Percentiles rank a stretch among this genome's conserved stretches.
phyloP scores from a whole-genome alignment of 1,139 yeast species.

The Debaryomyces singareniensis region DNA sequence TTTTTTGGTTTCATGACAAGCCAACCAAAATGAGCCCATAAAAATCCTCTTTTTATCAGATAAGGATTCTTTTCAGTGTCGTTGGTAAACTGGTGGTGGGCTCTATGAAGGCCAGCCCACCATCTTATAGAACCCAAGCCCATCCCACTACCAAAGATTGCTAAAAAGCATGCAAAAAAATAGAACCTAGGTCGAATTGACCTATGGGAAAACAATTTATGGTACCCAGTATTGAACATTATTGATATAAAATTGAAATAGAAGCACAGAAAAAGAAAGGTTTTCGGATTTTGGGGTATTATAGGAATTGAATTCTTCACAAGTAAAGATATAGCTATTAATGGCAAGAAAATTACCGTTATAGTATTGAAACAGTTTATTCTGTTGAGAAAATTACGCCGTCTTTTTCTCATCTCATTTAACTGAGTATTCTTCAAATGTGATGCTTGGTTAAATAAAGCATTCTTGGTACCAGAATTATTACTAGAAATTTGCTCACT shows the following conservation, averaged over 20 bases:
- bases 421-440: constrained; percentile 15
- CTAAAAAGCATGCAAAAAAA: constrained; percentile 36
- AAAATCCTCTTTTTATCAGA: constrained; percentile 50
- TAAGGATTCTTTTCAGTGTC: constrained; percentile 68
- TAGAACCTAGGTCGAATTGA: constrained; percentile 36
- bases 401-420: constrained; percentile 23
- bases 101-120: constrained; percentile 64
- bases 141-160: constrained; percentile 50
- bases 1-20: constrained; percentile 45
- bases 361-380: constrained; percentile 27
- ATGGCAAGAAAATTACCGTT: constrained; percentile 29
- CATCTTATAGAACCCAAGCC: constrained; percentile 58
- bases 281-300: constrained; percentile 18
- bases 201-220: constrained; percentile 49
- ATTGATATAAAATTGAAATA: constrained; percentile 35
- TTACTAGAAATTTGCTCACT: constrained; percentile 3
- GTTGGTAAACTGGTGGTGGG: constrained; percentile 60
- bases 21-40: constrained; percentile 65
- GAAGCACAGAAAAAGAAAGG: constrained; percentile 25
- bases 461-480: constrained; percentile 4
- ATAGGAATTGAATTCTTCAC: constrained; percentile 12
- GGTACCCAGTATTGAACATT: constrained; percentile 40
- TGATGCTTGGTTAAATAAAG: constrained; percentile 17
- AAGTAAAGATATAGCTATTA: constrained; percentile 18
- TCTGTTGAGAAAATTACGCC: constrained; percentile 26